Evolutionary conservation across 2,329 filamentous ascomycete species (phyloP).

Genomic region (Dactylellina haptotyla): DNA sequence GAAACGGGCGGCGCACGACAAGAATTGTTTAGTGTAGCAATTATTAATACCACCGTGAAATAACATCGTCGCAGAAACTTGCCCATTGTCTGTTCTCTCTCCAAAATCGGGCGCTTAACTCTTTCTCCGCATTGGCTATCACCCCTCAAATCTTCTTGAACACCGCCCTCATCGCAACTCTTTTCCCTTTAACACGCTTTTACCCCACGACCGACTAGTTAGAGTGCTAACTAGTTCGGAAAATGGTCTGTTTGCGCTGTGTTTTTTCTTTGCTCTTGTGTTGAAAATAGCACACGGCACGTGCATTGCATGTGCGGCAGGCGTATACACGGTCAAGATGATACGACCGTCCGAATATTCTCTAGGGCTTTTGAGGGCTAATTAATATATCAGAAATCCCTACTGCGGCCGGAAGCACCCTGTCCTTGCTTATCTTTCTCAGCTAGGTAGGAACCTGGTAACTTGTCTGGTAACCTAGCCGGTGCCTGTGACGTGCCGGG

Average conservation of each 20-base stretch:
- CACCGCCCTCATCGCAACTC: not conserved
- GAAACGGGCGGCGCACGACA: constrained; percentile 12
- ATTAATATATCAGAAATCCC: not conserved
- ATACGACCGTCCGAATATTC: not conserved
- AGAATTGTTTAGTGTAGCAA: not conserved
- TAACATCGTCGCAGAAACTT: not conserved
- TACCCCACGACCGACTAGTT: too few species aligned
- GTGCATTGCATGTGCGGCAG: constrained; percentile 25
- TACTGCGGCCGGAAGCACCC: not conserved
- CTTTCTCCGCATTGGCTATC: constrained; percentile 21
- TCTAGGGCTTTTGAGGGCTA: not conserved
- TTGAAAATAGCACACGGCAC: constrained; percentile 7
- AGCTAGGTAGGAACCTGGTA: too few species aligned
- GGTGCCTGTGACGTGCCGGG: too few species aligned
- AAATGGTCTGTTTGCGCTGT: too few species aligned
- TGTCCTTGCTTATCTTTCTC: not conserved
- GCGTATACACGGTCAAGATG: not conserved
- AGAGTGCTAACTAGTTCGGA: too few species aligned
- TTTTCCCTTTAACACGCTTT: too few species aligned
- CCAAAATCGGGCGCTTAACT: constrained; percentile 41
- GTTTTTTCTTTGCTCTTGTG: too few species aligned
- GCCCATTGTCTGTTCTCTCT: constrained; percentile 14
- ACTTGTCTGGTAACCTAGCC: too few species aligned
- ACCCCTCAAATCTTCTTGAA: not conserved
- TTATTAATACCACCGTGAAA: not conserved